phyloP scores from a whole-genome alignment of 2,329 filamentous ascomycete genomes.

The Fusarium armeniacum region DNA sequence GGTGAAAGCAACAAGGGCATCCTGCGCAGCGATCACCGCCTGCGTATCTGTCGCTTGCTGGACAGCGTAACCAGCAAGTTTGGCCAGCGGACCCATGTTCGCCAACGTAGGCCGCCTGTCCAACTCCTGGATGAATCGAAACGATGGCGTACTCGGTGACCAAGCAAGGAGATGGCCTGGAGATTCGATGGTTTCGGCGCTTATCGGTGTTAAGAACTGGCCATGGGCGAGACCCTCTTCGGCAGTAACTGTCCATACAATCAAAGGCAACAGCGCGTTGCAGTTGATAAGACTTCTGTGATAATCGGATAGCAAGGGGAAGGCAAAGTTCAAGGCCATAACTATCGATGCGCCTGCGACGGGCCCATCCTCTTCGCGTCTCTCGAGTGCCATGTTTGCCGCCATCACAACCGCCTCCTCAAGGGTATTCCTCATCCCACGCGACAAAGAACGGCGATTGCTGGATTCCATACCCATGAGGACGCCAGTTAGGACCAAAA shows the following conservation, averaged over 20 bases:
- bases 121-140: conserved; percentile 69
- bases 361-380: conserved; percentile 57
- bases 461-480: conserved; percentile 80
- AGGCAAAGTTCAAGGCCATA: conserved; percentile 81
- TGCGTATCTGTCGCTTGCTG: conserved; percentile 64
- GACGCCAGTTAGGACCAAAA: conserved; percentile 83
- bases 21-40: conserved; percentile 65
- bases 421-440: conserved; percentile 74
- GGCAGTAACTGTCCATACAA: conserved; percentile 76
- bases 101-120: conserved; percentile 72
- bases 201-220: conserved; percentile 79
- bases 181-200: conserved; percentile 72
- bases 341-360: conserved; percentile 68
- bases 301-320: conserved; percentile 75
- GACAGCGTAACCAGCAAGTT: conserved; percentile 74
- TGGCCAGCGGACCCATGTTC: conserved; percentile 76
- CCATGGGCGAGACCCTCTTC: conserved; percentile 81
- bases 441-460: conserved; percentile 73
- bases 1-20: conserved; percentile 77
- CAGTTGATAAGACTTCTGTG: conserved; percentile 73
- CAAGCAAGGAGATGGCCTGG: conserved; percentile 69
- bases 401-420: conserved; percentile 81
- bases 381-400: conserved; percentile 79
- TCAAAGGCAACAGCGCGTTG: conserved; percentile 77
- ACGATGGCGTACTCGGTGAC: conserved; percentile 72